A percentile compares a stretch with the other conserved stretches of the same genome.
phyloP scores from a whole-genome alignment of 2,329 filamentous ascomycete genomes.

The Zymoseptoria passerinii region DNA sequence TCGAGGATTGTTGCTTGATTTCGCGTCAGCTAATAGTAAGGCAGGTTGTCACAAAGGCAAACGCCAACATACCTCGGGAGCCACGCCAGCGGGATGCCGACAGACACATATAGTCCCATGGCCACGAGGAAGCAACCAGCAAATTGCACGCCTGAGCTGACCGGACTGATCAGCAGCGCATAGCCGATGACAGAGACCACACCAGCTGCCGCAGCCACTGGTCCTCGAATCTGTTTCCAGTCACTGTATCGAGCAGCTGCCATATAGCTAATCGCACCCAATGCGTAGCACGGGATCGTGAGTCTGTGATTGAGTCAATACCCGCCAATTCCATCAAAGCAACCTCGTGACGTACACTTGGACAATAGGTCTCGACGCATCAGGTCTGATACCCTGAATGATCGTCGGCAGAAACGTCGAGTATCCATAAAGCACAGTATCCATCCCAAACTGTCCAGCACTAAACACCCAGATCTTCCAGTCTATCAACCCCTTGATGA shows the following conservation, averaged over 20 bases:
- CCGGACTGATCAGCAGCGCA: conserved; percentile 55
- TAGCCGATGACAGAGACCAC: conserved; percentile 23
- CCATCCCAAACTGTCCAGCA: conserved; percentile 61
- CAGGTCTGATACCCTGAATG: conserved; percentile 56
- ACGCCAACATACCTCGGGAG: conserved; percentile 3
- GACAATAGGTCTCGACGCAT: conserved; percentile 55
- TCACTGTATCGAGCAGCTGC: conserved; percentile 59
- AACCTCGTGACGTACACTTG: conserved; percentile 42
- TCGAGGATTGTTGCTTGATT: conserved; percentile 55
- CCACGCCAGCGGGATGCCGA: conserved; percentile 50
- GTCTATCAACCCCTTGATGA: conserved; percentile 58
- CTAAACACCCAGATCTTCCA: conserved; percentile 70
- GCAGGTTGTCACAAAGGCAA: neutral
- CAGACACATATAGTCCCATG: conserved; percentile 57
- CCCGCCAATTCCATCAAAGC: neutral
- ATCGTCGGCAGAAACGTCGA: conserved; percentile 74
- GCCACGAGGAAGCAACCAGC: conserved; percentile 72
- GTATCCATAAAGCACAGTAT: conserved; percentile 72
- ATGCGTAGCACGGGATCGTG: conserved; percentile 68
- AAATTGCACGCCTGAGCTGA: conserved; percentile 57
- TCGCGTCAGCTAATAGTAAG: conserved; percentile 33
- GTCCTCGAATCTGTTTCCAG: conserved; percentile 54
- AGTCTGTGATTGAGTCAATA: conserved; percentile 31
- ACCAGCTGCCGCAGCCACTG: conserved; percentile 57
- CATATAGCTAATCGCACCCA: conserved; percentile 64